Percentiles rank a stretch among this genome's conserved stretches.
phyloP scores from a whole-genome alignment of 805 yeast genomes.

The Ogataea paraovalis region DNA sequence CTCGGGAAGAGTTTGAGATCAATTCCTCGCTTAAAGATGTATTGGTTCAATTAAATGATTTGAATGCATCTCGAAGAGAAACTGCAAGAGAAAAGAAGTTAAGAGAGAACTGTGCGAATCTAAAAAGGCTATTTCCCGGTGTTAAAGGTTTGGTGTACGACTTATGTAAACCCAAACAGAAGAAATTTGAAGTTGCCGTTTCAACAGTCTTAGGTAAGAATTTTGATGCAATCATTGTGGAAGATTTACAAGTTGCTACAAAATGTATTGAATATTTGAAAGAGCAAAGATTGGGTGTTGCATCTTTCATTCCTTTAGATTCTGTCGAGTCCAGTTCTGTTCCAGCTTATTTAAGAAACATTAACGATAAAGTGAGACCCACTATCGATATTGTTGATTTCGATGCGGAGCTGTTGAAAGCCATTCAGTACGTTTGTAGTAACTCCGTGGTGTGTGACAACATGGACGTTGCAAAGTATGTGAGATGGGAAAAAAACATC shows the following conservation, averaged over 20 bases:
- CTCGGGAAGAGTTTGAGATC: conserved; percentile 52
- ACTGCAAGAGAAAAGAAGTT: conserved; percentile 63
- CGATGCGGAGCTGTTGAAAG: conserved; percentile 65
- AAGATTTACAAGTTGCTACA: conserved; percentile 65
- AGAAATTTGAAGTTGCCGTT: conserved; percentile 68
- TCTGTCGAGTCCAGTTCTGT: conserved; percentile 58
- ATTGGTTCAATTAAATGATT: conserved; percentile 59
- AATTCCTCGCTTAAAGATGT: conserved; percentile 60
- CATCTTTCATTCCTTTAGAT: conserved; percentile 86
- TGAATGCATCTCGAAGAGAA: conserved; percentile 74
- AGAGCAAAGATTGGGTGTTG: conserved; percentile 79
- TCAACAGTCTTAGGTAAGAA: conserved; percentile 74
- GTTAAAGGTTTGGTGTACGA: conserved; percentile 81
- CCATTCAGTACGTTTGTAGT: conserved; percentile 76
- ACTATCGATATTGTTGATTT: conserved; percentile 69
- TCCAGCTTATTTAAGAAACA: conserved; percentile 49
- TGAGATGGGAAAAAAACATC: conserved; percentile 63
- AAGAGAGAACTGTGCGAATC: conserved; percentile 65
- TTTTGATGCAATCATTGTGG: conserved; percentile 82
- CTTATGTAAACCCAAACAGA: conserved; percentile 70
- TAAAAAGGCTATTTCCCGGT: conserved; percentile 77
- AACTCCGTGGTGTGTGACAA: conserved; percentile 74
- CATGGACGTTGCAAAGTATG: conserved; percentile 59
- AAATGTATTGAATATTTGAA: conserved; percentile 74
- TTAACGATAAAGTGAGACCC: conserved; percentile 57